These are phyloP conservation scores for Talaromyces atroroseus DNA, from an alignment of 2,329 filamentous ascomycete genomes.

Conservation along the genomic window DNA sequence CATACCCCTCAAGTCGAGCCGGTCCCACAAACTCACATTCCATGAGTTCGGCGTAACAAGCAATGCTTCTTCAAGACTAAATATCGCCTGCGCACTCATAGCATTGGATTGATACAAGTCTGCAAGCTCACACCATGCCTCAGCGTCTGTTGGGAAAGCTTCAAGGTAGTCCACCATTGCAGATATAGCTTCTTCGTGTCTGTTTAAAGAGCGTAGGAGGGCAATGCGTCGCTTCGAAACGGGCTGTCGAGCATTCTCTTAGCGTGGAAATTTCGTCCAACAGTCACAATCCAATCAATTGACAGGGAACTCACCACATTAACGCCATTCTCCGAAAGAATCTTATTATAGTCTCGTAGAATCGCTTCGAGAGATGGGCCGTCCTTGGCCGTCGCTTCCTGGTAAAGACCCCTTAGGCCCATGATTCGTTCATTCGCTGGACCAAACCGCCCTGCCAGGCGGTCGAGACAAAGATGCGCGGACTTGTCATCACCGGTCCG, in stretches of 20 bases:
- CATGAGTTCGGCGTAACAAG: conserved; percentile 85
- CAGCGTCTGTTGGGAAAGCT: conserved; percentile 79
- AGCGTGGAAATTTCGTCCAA: conserved; percentile 20
- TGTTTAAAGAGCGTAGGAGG: conserved; percentile 68
- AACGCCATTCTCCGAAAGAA: conserved; percentile 66
- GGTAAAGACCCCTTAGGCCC: conserved; percentile 73
- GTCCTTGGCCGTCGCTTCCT: conserved; percentile 72
- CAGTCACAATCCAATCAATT: not conserved
- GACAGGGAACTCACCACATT: conserved; percentile 62
- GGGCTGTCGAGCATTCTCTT: conserved; percentile 49
- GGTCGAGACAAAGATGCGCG: conserved; percentile 68
- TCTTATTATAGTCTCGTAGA: conserved; percentile 69
- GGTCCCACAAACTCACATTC: conserved; percentile 63
- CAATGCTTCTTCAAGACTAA: conserved; percentile 83
- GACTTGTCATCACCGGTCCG: conserved; percentile 76
- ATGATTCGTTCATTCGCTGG: conserved; percentile 77
- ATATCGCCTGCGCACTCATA: conserved; percentile 76
- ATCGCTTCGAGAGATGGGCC: conserved; percentile 62
- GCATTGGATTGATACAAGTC: conserved; percentile 80
- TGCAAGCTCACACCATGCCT: conserved; percentile 87
- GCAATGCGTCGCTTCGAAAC: conserved; percentile 80
- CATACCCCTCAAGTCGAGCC: not conserved
- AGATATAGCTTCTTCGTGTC: conserved; percentile 65
- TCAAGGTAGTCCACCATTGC: conserved; percentile 72
- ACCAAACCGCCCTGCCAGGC: conserved; percentile 75